These are phyloP conservation scores for Solanum habrochaites DNA, from an alignment of 257 asterid genomes.

Conservation along the genomic window DNA sequence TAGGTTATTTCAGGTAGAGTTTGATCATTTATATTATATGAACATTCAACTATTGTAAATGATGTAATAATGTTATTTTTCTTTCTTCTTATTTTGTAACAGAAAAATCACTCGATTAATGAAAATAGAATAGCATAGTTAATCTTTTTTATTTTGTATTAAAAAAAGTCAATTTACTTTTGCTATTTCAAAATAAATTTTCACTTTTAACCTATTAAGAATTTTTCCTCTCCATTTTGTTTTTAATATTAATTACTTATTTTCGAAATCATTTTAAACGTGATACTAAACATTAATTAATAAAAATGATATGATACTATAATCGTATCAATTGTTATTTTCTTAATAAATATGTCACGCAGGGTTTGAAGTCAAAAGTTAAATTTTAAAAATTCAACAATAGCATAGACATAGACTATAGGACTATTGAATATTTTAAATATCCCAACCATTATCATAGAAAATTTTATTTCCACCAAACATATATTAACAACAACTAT, in stretches of 20 bases:
- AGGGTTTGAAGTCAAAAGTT: neutral
- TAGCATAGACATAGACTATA: no score
- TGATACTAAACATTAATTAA: no score
- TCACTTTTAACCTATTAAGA: no score
- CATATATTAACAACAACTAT: no score
- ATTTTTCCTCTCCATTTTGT: neutral
- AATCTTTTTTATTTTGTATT: neutral
- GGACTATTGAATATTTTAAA: no score
- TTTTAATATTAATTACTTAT: no score
- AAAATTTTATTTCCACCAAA: no score
- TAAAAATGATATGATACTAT: no score
- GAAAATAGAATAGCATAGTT: neutral
- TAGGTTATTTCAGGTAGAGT: neutral
- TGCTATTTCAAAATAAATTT: neutral
- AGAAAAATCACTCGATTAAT: neutral
- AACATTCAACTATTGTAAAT: neutral
- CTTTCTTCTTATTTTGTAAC: neutral
- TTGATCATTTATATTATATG: neutral
- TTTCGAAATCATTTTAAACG: no score
- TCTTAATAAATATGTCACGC: neutral
- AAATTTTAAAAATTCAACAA: no score
- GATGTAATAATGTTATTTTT: neutral
- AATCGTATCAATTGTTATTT: fast-evolving
- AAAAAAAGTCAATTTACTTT: neutral
- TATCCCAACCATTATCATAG: no score